These are phyloP conservation scores for Aureobasidium leucospermi DNA, from an alignment of 2,329 filamentous ascomycete genomes.

Conservation along the genomic window DNA sequence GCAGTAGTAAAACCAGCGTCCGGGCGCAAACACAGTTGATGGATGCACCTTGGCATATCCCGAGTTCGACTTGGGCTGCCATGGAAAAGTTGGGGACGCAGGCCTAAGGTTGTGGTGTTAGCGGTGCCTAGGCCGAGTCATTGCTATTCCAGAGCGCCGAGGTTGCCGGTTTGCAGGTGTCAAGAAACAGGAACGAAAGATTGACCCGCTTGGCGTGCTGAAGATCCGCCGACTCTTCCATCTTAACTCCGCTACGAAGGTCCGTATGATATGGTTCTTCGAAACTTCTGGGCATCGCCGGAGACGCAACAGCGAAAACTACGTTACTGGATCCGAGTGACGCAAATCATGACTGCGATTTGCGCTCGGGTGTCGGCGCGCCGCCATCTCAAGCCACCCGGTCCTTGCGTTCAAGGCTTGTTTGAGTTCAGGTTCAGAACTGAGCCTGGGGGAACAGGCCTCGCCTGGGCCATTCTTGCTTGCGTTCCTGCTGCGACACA, in stretches of 20 bases:
- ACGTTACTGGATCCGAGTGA: neutral
- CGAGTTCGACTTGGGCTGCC: neutral
- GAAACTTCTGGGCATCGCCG: neutral
- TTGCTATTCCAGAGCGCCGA: neutral
- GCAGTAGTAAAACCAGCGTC: neutral
- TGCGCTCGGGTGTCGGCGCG: slow-evolving; percentile 5
- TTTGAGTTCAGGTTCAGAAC: neutral
- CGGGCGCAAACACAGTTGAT: slow-evolving; percentile 1
- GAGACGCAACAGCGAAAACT: slow-evolving; percentile 7
- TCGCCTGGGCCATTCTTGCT: neutral
- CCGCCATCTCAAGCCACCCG: neutral
- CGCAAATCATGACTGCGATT: neutral
- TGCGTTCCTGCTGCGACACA: neutral
- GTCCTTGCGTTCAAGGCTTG: slow-evolving; percentile 5
- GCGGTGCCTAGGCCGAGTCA: neutral
- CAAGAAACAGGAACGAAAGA: neutral
- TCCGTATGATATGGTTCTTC: neutral
- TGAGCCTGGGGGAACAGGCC: slow-evolving; percentile 3
- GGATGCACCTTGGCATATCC: slow-evolving; percentile 2
- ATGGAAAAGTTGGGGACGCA: neutral
- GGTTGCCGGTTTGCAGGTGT: neutral
- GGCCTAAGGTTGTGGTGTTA: neutral
- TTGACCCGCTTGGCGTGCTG: slow-evolving; percentile 1
- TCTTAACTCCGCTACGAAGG: neutral
- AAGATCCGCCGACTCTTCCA: slow-evolving; percentile 12